phyloP scores from a whole-genome alignment of 2,329 filamentous ascomycete genomes.

The Chrysoporthe deuterocubensis region DNA sequence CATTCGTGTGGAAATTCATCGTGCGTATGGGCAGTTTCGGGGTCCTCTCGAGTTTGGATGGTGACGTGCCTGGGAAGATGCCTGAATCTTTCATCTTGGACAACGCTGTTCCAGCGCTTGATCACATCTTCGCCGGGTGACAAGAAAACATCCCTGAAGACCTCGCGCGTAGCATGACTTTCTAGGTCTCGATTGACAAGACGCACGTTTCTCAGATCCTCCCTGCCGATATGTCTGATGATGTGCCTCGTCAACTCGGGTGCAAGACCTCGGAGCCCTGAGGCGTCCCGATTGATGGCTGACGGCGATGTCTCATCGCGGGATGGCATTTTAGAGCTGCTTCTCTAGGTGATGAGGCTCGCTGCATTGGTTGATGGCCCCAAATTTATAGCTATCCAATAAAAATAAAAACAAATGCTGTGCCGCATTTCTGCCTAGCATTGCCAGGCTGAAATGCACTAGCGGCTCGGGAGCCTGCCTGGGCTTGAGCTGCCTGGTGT shows the following conservation, averaged over 20 bases:
- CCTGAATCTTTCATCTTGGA: slow-evolving; percentile 1
- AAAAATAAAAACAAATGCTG: too few species aligned
- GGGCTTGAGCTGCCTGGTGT: too few species aligned
- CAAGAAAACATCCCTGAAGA: slow-evolving; percentile 8
- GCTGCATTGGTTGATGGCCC: neutral
- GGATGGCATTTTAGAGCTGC: neutral
- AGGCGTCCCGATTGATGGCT: neutral
- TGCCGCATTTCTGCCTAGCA: neutral
- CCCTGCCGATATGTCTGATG: slow-evolving; percentile 6
- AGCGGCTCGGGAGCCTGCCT: neutral
- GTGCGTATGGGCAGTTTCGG: neutral
- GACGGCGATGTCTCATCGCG: neutral
- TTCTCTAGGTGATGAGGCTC: neutral
- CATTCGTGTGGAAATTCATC: neutral
- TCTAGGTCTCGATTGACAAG: slow-evolving; percentile 10
- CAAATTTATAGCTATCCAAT: neutral
- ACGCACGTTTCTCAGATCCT: slow-evolving; percentile 12
- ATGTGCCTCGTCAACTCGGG: slow-evolving; percentile 18
- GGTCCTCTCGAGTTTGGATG: slow-evolving; percentile 5
- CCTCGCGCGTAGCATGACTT: slow-evolving; percentile 8
- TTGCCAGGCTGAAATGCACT: neutral
- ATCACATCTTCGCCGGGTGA: neutral
- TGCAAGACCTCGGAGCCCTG: slow-evolving; percentile 1
- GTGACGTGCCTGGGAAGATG: slow-evolving; percentile 8
- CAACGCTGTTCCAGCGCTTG: slow-evolving; percentile 4